Conservation (phyloP, 2,329 filamentous ascomycete genomes). For the Daldinia eschscholtzii region DNA sequence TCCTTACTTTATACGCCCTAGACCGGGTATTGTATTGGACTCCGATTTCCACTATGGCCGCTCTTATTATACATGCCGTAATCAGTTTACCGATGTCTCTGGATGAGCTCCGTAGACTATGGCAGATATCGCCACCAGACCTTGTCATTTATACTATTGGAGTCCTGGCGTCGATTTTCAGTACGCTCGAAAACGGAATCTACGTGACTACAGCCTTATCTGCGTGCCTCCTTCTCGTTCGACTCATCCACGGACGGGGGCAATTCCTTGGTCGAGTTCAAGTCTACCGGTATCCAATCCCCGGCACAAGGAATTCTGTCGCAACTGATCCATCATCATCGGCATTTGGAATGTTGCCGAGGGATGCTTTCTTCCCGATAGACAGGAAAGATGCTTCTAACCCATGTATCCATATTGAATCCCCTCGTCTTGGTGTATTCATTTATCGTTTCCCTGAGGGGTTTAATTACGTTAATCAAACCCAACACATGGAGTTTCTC, state of each 20-base stretch:
- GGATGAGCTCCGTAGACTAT: conserved; percentile 8
- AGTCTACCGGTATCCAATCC: background rate
- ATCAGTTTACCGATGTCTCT: conserved; percentile 9
- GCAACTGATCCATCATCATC: background rate
- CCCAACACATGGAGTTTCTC: conserved; percentile 21
- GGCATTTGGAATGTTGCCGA: background rate
- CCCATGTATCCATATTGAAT: conserved; percentile 2
- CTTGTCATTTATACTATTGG: conserved; percentile 12
- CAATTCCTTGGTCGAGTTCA: conserved; percentile 12
- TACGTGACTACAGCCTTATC: conserved; percentile 16
- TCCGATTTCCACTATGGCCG: conserved; percentile 13
- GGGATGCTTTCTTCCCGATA: conserved; percentile 15
- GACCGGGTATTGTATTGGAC: conserved; percentile 7
- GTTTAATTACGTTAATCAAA: conserved; percentile 22
- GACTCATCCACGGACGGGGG: conserved; percentile 13
- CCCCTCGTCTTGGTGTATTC: conserved; percentile 16
- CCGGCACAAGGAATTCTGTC: background rate
- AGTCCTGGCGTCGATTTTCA: conserved; percentile 18
- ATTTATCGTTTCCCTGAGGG: conserved; percentile 23
- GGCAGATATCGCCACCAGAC: conserved; percentile 20
- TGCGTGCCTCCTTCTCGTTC: background rate
- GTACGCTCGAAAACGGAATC: conserved; percentile 20
- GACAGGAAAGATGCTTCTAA: conserved; percentile 21
- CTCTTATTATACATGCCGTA: conserved; percentile 24
- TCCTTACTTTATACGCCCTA: conserved; percentile 12